A percentile compares a stretch with the other conserved stretches of the same genome.
Evolutionary conservation across 352 stramenopile species (phyloP).

Genomic region (Globisporangium viniferum): DNA sequence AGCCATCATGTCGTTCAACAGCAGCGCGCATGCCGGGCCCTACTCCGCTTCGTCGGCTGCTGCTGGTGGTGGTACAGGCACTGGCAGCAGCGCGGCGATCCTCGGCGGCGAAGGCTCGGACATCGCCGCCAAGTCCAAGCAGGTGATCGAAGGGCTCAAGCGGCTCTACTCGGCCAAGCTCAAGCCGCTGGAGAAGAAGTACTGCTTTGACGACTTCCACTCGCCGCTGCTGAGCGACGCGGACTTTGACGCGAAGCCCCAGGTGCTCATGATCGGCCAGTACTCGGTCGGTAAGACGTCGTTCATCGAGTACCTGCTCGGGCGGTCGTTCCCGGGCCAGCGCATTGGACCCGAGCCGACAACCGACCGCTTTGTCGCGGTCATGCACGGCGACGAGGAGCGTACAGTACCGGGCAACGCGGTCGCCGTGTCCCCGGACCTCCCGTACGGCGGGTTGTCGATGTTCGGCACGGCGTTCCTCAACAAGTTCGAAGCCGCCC

Average conservation of each 20-base stretch:
- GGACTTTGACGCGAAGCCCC: slow-evolving; percentile 97
- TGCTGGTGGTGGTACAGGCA: neutral
- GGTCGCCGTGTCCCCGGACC: slow-evolving; percentile 92
- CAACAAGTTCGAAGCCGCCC: slow-evolving; percentile 96
- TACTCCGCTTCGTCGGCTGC: neutral
- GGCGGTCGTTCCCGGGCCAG: slow-evolving; percentile 95
- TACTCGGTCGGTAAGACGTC: slow-evolving; percentile 99
- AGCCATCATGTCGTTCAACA: slow-evolving; percentile 9
- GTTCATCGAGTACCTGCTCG: slow-evolving; percentile 97
- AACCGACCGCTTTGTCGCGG: slow-evolving; percentile 97
- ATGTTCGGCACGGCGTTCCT: slow-evolving; percentile 98
- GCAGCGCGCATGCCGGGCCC: neutral
- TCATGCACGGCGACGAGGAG: slow-evolving; percentile 97
- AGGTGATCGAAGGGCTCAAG: slow-evolving; percentile 78
- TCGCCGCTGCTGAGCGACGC: slow-evolving; percentile 90
- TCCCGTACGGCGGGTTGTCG: slow-evolving; percentile 92
- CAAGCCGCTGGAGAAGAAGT: slow-evolving; percentile 88
- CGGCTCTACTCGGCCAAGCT: slow-evolving; percentile 78
- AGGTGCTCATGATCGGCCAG: slow-evolving; percentile 97
- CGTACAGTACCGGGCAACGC: slow-evolving; percentile 97
- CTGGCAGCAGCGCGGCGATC: slow-evolving; percentile 21
- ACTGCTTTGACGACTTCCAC: slow-evolving; percentile 93
- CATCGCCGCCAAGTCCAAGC: slow-evolving; percentile 62
- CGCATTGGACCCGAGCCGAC: slow-evolving; percentile 97
- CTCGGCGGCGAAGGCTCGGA: slow-evolving; percentile 56